Evolutionary conservation across 2,329 filamentous ascomycete species (phyloP).

Genomic region (Biscogniauxia marginata): DNA sequence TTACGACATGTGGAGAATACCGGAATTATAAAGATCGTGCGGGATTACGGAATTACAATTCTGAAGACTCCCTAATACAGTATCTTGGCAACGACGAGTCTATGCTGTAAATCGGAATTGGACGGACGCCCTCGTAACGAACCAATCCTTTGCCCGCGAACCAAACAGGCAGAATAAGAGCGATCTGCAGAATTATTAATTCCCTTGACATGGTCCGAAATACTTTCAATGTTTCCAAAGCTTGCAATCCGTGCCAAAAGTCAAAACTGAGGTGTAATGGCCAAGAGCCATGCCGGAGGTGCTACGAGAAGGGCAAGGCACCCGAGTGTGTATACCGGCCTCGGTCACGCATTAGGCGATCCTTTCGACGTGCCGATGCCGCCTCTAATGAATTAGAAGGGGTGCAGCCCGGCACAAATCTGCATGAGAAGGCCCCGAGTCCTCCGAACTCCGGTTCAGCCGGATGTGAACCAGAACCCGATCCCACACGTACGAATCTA

Average conservation of each 20-base stretch:
- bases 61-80: neutral
- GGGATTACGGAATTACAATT: neutral
- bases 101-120: neutral
- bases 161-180: neutral
- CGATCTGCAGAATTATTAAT: neutral
- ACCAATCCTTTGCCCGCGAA: neutral
- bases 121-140: neutral
- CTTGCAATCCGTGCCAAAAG: slow-evolving; percentile 9
- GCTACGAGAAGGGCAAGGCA: slow-evolving; percentile 2
- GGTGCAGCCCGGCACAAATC: neutral
- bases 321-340: slow-evolving; percentile 6
- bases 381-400: neutral
- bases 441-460: neutral
- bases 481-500: slow-evolving; percentile 1
- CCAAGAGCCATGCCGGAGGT: slow-evolving; percentile 5
- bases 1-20: too few species aligned
- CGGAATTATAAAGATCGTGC: neutral
- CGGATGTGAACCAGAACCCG: neutral
- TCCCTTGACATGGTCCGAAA: slow-evolving; percentile 1
- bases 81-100: neutral
- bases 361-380: neutral
- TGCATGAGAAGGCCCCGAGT: neutral
- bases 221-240: slow-evolving; percentile 7
- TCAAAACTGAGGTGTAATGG: slow-evolving; percentile 9
- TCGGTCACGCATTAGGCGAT: slow-evolving; percentile 3